These are phyloP conservation scores for Linum usitatissimum DNA, from an alignment of 345 rosid species.

Conservation along the genomic window DNA sequence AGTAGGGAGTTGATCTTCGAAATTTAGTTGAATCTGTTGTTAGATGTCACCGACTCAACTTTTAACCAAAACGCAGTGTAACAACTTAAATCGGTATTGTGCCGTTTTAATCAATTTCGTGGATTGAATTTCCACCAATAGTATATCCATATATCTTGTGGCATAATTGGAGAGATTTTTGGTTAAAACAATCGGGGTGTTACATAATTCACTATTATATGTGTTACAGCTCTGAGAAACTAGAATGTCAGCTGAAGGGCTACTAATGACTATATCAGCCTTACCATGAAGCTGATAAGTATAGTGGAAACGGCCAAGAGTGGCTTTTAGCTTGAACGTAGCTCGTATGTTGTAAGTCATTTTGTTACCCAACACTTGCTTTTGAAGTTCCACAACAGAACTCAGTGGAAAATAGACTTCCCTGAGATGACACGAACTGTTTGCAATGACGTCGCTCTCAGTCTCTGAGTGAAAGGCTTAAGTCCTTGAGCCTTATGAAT, in stretches of 20 bases:
- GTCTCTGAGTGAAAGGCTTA: conserved; percentile 56
- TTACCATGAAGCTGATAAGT: conserved; percentile 67
- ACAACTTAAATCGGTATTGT: no score
- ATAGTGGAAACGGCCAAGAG: conserved; percentile 54
- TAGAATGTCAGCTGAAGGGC: conserved; percentile 73
- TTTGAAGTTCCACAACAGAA: conserved; percentile 45
- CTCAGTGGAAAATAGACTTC: conserved; percentile 62
- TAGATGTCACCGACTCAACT: no score
- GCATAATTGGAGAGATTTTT: no score
- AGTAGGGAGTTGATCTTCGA: no score
- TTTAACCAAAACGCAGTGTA: no score
- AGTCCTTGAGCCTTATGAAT: conserved; percentile 42
- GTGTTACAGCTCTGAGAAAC: conserved; percentile 50
- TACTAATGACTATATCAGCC: conserved; percentile 51
- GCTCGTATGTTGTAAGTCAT: conserved; percentile 52
- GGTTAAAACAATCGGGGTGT: no score
- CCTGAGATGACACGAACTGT: conserved; percentile 61
- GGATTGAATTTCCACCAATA: no score
- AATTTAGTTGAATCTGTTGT: no score
- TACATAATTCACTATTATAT: no score
- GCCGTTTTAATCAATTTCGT: no score
- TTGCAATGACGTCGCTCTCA: conserved; percentile 38
- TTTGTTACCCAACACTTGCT: conserved; percentile 53
- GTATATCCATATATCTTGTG: no score
- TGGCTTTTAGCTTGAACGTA: conserved; percentile 55